phyloP scores from a whole-genome alignment of 768 basidiomycete genomes.

The Tephrocybe sp. region DNA sequence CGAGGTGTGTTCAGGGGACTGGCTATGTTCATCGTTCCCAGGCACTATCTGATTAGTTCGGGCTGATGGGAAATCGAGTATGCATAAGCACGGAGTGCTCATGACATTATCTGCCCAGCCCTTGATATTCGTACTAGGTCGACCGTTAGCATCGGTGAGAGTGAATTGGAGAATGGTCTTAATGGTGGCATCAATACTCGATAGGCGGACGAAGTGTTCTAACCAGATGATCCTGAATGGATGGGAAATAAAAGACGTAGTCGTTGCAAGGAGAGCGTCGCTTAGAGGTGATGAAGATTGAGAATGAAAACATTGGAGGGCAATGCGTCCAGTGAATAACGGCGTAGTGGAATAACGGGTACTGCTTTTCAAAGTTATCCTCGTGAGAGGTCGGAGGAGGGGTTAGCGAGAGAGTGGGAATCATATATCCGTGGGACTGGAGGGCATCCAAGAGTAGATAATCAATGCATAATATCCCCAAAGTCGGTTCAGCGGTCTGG shows the following conservation, averaged over 20 bases:
- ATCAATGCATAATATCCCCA: slow-evolving; percentile 2
- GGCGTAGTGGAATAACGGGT: slow-evolving; percentile 5
- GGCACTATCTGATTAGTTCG: slow-evolving; percentile 1
- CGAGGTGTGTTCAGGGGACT: not conserved
- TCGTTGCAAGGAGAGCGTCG: not conserved
- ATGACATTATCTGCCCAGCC: not conserved
- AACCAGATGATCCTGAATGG: not conserved
- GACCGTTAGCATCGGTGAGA: not conserved
- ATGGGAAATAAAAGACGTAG: not conserved
- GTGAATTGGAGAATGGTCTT: slow-evolving; percentile 1
- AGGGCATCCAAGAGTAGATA: not conserved
- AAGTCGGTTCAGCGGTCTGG: not conserved
- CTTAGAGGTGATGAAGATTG: not conserved
- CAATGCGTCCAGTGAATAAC: slow-evolving; percentile 1
- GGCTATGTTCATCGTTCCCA: not conserved
- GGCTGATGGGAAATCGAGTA: not conserved
- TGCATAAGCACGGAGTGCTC: not conserved
- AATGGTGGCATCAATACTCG: not conserved
- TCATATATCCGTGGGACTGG: not conserved
- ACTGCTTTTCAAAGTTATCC: not conserved
- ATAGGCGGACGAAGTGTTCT: not conserved
- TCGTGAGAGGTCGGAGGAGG: not conserved
- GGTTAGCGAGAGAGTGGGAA: not conserved
- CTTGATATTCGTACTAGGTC: not conserved
- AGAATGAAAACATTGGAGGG: not conserved